Evolutionary conservation across 2,329 filamentous ascomycete genomes (phyloP), one percentile per base, ranked within the genome.

Genomic region (Fusarium pseudonygamai): DNA sequence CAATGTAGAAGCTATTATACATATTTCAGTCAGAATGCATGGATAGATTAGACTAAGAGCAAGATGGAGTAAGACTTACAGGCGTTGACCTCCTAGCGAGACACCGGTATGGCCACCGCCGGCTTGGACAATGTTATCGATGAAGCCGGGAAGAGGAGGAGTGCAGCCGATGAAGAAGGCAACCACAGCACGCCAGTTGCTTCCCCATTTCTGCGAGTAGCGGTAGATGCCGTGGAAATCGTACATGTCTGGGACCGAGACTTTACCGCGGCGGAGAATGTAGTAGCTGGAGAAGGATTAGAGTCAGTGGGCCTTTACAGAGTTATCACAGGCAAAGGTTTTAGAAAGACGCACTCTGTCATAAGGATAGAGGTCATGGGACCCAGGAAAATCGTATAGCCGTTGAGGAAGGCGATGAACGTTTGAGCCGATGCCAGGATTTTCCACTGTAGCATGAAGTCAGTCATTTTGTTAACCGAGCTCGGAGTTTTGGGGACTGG

Each of bases 221-320:
- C 58, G 58, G 47, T 60, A 60, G 47, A 60, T 60, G 30, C 58
- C 58, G 20, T 60, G 58, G 15, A 60, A 60, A 37, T 60, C 30
- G 24, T 60, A 60, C 58, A 55, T 60, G 11, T 60, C 58, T 7
- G 58, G 58, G 11, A 60, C 58, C 4, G 58, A 60, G 28, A 60
- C 58, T 60, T 43, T 60, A 14, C 58, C 58, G 2, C 58, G 58
- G 20, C 58, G 47, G 24, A 60, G 47, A 22, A 60, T 60, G 11
- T 60, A 60, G 37, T 60, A 60, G 20, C 58, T 60, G 20, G 5
- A 28, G 6, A 43, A 20, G 18, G 12, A 28, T 28, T 30, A 20
- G 37, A 40, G 10, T 43, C 10, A n/a, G 26, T 5, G 24, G 22
- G 34, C 22, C 22, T 8, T 16, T 15, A 24, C 18, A 42, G 46